phyloP scores from a whole-genome alignment of 352 stramenopile species.

The Hyaloperonospora arabidopsidis region DNA sequence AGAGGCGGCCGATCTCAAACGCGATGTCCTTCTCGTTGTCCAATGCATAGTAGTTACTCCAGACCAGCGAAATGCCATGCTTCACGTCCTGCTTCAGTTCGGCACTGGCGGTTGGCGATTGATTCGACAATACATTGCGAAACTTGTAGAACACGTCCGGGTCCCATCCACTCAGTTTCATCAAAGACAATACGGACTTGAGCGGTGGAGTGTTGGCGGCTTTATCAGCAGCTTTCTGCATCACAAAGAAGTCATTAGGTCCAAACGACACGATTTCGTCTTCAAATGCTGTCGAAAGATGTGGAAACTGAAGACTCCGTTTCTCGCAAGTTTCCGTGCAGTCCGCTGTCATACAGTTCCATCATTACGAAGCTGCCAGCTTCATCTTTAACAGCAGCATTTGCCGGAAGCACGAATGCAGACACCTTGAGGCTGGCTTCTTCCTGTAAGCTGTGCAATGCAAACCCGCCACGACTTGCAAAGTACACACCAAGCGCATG shows the following conservation, averaged over 20 bases:
- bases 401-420: slow-evolving; percentile 66
- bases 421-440: slow-evolving; percentile 90
- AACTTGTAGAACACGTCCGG: slow-evolving; percentile 95
- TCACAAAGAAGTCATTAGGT: slow-evolving; percentile 92
- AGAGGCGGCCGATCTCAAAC: slow-evolving; percentile 87
- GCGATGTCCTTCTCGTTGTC: slow-evolving; percentile 90
- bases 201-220: slow-evolving; percentile 72
- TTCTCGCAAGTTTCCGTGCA: slow-evolving; percentile 60
- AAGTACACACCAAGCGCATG: slow-evolving; percentile 90
- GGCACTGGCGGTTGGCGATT: slow-evolving; percentile 49
- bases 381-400: slow-evolving; percentile 12
- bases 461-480: slow-evolving; percentile 86
- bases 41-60: slow-evolving; percentile 90
- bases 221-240: slow-evolving; percentile 87
- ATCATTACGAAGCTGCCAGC: slow-evolving; percentile 18
- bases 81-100: slow-evolving; percentile 82
- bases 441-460: slow-evolving; percentile 88
- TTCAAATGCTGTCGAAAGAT: slow-evolving; percentile 71
- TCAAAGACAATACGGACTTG: slow-evolving; percentile 82
- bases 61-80: slow-evolving; percentile 76
- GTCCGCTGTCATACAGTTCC: slow-evolving; percentile 37
- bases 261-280: slow-evolving; percentile 86
- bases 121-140: slow-evolving; percentile 85
- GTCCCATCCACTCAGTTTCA: slow-evolving; percentile 90
- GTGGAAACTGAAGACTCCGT: slow-evolving; percentile 53